Conservation (phyloP, 2,329 filamentous ascomycete genomes). For the Pseudogymnoascus sp. region DNA sequence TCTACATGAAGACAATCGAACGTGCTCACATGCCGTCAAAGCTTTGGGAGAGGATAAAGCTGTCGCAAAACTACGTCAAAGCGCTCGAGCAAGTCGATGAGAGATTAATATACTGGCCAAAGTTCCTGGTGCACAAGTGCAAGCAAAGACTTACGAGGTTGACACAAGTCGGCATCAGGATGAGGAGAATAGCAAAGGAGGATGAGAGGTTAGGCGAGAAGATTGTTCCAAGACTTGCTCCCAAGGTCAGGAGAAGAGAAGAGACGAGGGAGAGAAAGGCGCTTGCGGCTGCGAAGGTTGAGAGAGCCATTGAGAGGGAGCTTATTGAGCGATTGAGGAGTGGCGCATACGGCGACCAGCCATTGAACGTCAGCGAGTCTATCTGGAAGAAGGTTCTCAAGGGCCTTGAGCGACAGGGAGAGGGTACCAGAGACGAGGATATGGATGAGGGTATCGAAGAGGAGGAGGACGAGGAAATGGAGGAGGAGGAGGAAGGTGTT, state of each 20-base stretch:
- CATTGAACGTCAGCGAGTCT: slow-evolving; percentile 86
- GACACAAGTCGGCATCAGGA: slow-evolving; percentile 80
- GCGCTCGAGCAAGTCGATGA: slow-evolving; percentile 83
- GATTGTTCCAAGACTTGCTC: slow-evolving; percentile 79
- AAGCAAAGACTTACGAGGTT: slow-evolving; percentile 91
- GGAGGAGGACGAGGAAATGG: slow-evolving; percentile 61
- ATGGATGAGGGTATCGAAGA: slow-evolving; percentile 79
- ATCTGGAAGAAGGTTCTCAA: slow-evolving; percentile 97
- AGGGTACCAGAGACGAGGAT: slow-evolving; percentile 77
- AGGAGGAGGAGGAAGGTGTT: slow-evolving; percentile 60
- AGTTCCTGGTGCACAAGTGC: slow-evolving; percentile 87
- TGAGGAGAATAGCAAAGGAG: slow-evolving; percentile 75
- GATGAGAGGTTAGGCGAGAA: slow-evolving; percentile 84
- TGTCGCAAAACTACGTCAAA: slow-evolving; percentile 83
- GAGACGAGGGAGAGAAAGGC: slow-evolving; percentile 68
- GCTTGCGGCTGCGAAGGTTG: slow-evolving; percentile 81
- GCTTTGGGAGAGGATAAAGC: slow-evolving; percentile 88
- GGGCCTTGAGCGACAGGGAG: slow-evolving; percentile 78
- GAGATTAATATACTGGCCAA: slow-evolving; percentile 84
- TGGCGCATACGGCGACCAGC: slow-evolving; percentile 89
- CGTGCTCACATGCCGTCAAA: slow-evolving; percentile 81
- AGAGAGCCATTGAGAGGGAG: slow-evolving; percentile 91
- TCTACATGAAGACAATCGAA: slow-evolving; percentile 95
- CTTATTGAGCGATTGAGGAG: slow-evolving; percentile 83
- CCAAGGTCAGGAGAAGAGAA: slow-evolving; percentile 76